phyloP scores from a whole-genome alignment of 148 eudicot genomes.

The Suaeda aralocaspica region DNA sequence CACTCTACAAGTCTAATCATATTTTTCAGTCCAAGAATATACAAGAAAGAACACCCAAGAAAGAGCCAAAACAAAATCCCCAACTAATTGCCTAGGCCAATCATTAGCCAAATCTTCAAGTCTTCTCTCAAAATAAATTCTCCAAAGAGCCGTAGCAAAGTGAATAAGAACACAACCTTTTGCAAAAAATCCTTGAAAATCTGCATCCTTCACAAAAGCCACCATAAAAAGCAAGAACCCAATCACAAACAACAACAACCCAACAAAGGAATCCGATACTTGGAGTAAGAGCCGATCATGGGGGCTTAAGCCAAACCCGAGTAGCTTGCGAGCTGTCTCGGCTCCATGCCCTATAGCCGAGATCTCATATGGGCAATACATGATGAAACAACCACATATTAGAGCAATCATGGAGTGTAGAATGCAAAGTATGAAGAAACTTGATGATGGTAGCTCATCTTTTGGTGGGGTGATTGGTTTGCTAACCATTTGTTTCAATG shows the following conservation, averaged over 20 bases:
- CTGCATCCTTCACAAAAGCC: conserved; percentile 54
- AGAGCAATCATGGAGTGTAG: conserved; percentile 47
- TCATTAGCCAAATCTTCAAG: conserved; percentile 49
- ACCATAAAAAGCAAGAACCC: conserved; percentile 64
- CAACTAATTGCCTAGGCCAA: conserved; percentile 59
- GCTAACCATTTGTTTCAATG: conserved; percentile 16
- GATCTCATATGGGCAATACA: conserved; percentile 51
- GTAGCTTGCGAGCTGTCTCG: conserved; percentile 47
- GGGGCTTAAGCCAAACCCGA: conserved; percentile 43
- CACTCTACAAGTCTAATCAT: conserved; percentile 35
- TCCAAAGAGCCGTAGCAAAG: conserved; percentile 57
- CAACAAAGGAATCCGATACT: conserved; percentile 56
- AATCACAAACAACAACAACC: conserved; percentile 47
- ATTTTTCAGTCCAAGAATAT: conserved; percentile 62
- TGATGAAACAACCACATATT: conserved; percentile 46
- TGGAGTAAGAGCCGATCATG: conserved; percentile 52
- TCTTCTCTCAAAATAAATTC: conserved; percentile 51
- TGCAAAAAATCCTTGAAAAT: conserved; percentile 62
- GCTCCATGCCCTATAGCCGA: conserved; percentile 51
- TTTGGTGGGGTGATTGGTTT: conserved; percentile 7
- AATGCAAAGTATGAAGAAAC: conserved; percentile 51
- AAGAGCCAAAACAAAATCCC: conserved; percentile 49
- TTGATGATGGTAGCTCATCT: conserved; percentile 6
- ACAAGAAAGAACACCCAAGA: conserved; percentile 67
- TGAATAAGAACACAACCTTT: conserved; percentile 67